Evolutionary conservation across 2,329 filamentous ascomycete genomes (phyloP), one percentile per base, ranked within the genome.

Genomic region (Ilyonectria destructans): DNA sequence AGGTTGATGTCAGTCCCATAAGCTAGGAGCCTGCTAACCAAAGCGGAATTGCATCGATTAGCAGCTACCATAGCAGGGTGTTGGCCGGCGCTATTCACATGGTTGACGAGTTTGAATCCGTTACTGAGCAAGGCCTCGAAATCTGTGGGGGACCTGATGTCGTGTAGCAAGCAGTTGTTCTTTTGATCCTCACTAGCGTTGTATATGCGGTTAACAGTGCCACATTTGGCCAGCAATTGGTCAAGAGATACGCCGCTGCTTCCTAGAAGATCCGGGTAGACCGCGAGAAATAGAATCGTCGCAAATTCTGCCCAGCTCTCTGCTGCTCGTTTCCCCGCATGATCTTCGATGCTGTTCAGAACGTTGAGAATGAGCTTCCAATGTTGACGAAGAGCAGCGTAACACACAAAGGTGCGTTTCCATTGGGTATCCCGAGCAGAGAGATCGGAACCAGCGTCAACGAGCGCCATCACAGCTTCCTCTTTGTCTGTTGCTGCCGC

Each of bases 91-190:
- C 51, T 54, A 54, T 54, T 35, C 23, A 7, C 23, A n/a, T 31
- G 17, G 26, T 54, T 54, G 51, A 54, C 33, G 15, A 17, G 12
- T 9, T 54, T 31, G 29, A 54, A 54, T n/a, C 51, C 51, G 33
- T 33, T 9, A 17, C 17, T 5, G 9, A 54, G 15, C 15, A 54
- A 54, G 12, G 29, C 7, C 1, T 54, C 26, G 15, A 54, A 6
- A 35, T 54, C 23, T 15, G 23, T 23, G n/a, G n/a, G 23, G 13
- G 51, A 33, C 12, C 29, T 54, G 31, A 6, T 9, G n/a, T 35
- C 33, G 19, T 54, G 51, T 13, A 54, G 31, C n/a, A 35, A 17
- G 17, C 9, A 17, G 15, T 54, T 54, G 9, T 4, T 15, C 17
- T n/a, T 17, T 17, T 23, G 12, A 19, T 23, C 21, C 46, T 19